These are phyloP conservation scores for Podaxis pistillaris DNA, from an alignment of 768 basidiomycete genomes.

Conservation along the genomic window DNA sequence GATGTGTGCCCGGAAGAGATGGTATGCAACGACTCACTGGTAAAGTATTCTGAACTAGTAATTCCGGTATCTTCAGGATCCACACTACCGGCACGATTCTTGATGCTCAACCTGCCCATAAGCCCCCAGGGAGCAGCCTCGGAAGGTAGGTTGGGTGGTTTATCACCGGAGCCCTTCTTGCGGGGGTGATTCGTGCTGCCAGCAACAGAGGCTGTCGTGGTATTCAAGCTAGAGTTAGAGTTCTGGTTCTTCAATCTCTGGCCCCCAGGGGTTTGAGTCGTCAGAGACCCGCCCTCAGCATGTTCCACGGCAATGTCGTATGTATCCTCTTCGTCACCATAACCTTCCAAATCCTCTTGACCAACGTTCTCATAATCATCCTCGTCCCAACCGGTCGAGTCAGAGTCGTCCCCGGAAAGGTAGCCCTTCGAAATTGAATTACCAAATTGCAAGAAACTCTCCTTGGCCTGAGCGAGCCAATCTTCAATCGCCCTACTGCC, in stretches of 20 bases:
- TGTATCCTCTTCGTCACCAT: slow-evolving; percentile 29
- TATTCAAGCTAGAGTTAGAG: slow-evolving; percentile 40
- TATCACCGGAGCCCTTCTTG: slow-evolving; percentile 43
- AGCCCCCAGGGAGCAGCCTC: slow-evolving; percentile 72
- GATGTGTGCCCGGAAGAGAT: not conserved
- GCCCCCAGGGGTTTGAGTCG: not conserved
- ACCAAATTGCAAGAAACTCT: slow-evolving; percentile 63
- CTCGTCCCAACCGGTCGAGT: slow-evolving; percentile 38
- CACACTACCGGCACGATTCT: slow-evolving; percentile 33
- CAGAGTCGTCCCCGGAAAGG: slow-evolving; percentile 46
- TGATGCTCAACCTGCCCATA: slow-evolving; percentile 63
- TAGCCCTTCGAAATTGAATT: slow-evolving; percentile 52
- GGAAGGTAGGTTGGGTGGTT: slow-evolving; percentile 56
- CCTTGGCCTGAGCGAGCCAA: slow-evolving; percentile 76
- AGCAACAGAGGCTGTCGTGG: slow-evolving; percentile 26
- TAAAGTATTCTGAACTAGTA: slow-evolving; percentile 68
- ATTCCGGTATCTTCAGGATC: slow-evolving; percentile 54
- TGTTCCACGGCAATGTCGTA: slow-evolving; percentile 44
- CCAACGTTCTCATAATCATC: slow-evolving; percentile 38
- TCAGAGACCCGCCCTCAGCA: slow-evolving; percentile 31
- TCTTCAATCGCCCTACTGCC: slow-evolving; percentile 60
- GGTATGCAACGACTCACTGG: slow-evolving; percentile 45
- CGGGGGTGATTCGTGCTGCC: slow-evolving; percentile 24
- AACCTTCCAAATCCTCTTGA: slow-evolving; percentile 28
- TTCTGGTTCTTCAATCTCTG: slow-evolving; percentile 32